These are phyloP conservation scores for Quercus suber DNA, from an alignment of 306 rosid genomes.

Conservation along the genomic window DNA sequence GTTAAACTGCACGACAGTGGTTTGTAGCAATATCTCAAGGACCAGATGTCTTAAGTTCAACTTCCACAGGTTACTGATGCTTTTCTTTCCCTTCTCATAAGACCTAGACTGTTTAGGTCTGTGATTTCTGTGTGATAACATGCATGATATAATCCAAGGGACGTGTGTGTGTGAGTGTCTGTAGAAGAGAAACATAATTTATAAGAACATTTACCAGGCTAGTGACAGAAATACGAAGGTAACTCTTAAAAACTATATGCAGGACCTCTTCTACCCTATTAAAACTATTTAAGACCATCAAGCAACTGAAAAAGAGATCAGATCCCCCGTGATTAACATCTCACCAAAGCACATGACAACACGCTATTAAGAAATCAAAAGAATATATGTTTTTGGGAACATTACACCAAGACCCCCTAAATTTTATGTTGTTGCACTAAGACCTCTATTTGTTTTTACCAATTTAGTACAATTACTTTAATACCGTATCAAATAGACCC, in stretches of 20 bases:
- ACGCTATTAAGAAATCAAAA: not conserved
- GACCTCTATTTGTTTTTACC: no score
- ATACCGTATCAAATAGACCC: no score
- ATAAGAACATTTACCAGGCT: not conserved
- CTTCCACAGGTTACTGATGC: not conserved
- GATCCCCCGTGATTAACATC: not conserved
- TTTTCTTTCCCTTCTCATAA: not conserved
- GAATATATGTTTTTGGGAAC: not conserved
- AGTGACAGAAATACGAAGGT: not conserved
- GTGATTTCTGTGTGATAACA: not conserved
- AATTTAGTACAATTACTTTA: no score
- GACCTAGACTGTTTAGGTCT: not conserved
- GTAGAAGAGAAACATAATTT: not conserved
- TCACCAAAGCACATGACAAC: not conserved
- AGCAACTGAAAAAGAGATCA: not conserved
- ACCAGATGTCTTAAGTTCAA: not conserved
- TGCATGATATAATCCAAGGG: not conserved
- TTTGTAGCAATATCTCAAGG: not conserved
- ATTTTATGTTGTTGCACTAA: no score
- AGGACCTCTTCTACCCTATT: not conserved
- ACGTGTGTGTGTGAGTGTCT: not conserved
- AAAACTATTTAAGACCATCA: not conserved
- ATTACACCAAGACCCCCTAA: no score
- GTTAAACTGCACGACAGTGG: not conserved
- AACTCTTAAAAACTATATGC: not conserved